phyloP scores from a whole-genome alignment of 495 filamentous ascomycete species.

The Bacidia gigantensis region DNA sequence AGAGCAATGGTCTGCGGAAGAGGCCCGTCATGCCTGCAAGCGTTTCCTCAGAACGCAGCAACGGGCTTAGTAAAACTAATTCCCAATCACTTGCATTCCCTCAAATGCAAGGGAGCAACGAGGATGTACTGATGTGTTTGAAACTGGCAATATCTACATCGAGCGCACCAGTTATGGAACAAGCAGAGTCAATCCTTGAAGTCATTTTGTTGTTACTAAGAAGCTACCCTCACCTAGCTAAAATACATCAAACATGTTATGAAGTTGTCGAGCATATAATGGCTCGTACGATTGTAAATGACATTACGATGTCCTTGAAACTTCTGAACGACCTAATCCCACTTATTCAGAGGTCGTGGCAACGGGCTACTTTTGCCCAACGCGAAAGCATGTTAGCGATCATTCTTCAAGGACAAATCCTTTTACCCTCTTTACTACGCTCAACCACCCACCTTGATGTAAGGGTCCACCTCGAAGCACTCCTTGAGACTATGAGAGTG shows the following conservation, averaged over 20 bases:
- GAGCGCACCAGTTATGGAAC: conserved; percentile 54
- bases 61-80: not conserved
- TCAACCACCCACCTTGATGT: conserved; percentile 16
- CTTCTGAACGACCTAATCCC: conserved; percentile 50
- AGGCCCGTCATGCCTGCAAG: not conserved
- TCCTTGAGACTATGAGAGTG: conserved; percentile 47
- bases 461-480: conserved; percentile 27
- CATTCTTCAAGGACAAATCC: conserved; percentile 50
- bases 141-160: conserved; percentile 48
- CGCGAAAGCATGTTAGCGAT: conserved; percentile 62
- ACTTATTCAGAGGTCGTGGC: conserved; percentile 60
- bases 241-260: conserved; percentile 56
- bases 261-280: conserved; percentile 61
- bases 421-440: conserved; percentile 32
- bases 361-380: conserved; percentile 42
- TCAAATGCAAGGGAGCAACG: conserved; percentile 23
- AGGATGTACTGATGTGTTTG: conserved; percentile 54
- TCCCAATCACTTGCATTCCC: conserved; percentile 5
- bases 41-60: not conserved
- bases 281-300: conserved; percentile 48
- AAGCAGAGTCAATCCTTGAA: conserved; percentile 42
- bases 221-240: conserved; percentile 42
- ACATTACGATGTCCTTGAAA: conserved; percentile 44
- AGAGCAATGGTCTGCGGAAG: not conserved
- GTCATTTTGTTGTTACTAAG: conserved; percentile 49